Percentiles rank a stretch among this genome's conserved stretches.
phyloP scores from a whole-genome alignment of 805 yeast species.

The Pichia eremophila region DNA sequence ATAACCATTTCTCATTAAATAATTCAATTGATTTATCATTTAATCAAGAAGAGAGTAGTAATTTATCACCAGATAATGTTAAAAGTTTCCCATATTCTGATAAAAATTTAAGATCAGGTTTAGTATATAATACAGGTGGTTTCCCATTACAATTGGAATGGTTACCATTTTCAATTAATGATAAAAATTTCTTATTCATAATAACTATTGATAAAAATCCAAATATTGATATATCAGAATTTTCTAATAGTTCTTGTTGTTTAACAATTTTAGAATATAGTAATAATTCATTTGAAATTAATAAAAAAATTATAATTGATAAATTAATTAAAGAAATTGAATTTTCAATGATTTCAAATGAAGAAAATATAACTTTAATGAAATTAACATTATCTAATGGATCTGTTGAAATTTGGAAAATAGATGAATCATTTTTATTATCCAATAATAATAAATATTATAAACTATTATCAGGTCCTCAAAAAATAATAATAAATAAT shows the following conservation, averaged over 20 bases:
- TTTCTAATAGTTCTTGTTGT: conserved; percentile 14
- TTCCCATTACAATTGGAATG: conserved; percentile 20
- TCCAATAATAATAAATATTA: conserved; percentile 1
- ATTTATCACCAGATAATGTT: conserved; percentile 1
- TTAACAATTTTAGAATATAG: conserved; percentile 18
- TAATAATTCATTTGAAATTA: conserved; percentile 1
- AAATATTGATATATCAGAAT: conserved; percentile 9
- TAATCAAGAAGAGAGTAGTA: conserved; percentile 6
- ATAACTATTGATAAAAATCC: conserved; percentile 13
- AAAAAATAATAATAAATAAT: conserved; percentile 13
- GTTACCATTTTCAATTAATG: conserved; percentile 14
- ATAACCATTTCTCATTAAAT: conserved; percentile 6
- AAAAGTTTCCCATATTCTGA: conserved; percentile 15
- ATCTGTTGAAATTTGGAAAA: conserved; percentile 16
- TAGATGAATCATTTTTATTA: conserved; percentile 11
- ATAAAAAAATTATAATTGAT: conserved; percentile 14
- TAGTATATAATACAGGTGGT: conserved; percentile 24
- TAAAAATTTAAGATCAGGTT: conserved; percentile 15
- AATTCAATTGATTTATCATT: conserved; percentile 12
- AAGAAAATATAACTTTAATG: conserved; percentile 10
- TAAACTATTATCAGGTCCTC: conserved; percentile 1
- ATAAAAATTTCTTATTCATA: conserved; percentile 20
- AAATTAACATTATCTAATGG: conserved; percentile 25
- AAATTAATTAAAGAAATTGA: conserved; percentile 21
- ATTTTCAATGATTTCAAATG: conserved; percentile 15